Conservation (phyloP, 1,284 basidiomycete genomes). For the Cryptococcus floricola region DNA sequence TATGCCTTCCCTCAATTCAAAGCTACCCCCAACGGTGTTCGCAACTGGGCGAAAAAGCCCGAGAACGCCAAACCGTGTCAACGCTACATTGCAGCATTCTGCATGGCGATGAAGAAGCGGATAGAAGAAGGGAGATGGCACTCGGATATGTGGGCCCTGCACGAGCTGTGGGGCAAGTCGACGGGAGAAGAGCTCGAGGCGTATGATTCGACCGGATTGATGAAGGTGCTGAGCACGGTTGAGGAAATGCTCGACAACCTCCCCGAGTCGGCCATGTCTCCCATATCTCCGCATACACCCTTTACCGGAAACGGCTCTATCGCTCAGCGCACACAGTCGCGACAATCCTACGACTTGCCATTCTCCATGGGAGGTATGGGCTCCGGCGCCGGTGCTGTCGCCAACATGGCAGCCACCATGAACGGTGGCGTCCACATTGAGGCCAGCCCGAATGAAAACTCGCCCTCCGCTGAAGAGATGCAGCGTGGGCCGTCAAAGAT, state of each 20-base stretch:
- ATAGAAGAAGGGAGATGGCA: constrained; percentile 52
- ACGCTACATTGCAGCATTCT: constrained; percentile 55
- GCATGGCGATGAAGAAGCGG: constrained; percentile 53
- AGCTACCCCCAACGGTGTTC: constrained; percentile 62
- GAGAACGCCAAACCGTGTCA: constrained; percentile 78
- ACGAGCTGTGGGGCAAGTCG: constrained; percentile 73
- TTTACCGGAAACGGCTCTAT: constrained; percentile 49
- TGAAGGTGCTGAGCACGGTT: constrained; percentile 91
- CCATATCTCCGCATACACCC: constrained; percentile 52
- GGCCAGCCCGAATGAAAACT: constrained; percentile 2
- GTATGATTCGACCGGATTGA: constrained; percentile 61
- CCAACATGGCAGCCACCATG: constrained; percentile 38
- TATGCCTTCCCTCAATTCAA: constrained; percentile 58
- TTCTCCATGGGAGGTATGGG: constrained; percentile 35
- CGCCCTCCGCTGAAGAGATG: constrained; percentile 22
- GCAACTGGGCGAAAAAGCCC: constrained; percentile 56
- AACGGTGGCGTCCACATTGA: constrained; percentile 35
- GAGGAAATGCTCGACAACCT: constrained; percentile 79
- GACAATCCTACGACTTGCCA: constrained; percentile 37
- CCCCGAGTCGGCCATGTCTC: constrained; percentile 62
- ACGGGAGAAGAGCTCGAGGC: constrained; percentile 59
- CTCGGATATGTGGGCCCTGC: constrained; percentile 59
- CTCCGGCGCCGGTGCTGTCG: constrained; percentile 25
- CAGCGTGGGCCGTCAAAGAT: constrained; percentile 19
- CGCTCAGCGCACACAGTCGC: constrained; percentile 29